Evolutionary conservation across 148 eudicot species (phyloP).

Genomic region (Rhododendron ovatum): DNA sequence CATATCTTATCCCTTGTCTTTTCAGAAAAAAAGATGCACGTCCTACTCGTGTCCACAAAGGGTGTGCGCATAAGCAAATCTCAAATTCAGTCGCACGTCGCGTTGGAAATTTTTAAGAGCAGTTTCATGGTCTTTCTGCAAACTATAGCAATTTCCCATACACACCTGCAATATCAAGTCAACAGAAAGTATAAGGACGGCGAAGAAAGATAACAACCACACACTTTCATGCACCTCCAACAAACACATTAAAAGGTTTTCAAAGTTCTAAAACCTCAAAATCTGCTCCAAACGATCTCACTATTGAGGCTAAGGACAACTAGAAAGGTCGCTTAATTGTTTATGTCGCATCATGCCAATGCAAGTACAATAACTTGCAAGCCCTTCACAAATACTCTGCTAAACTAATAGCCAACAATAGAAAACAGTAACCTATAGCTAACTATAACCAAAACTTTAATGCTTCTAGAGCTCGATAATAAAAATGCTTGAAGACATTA

Average conservation of each 20-base stretch:
- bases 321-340: background rate
- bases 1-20: background rate
- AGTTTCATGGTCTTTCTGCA: constrained; percentile 96
- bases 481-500: background rate
- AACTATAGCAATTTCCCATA: constrained; percentile 96
- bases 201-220: background rate
- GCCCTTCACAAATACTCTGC: background rate
- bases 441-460: background rate
- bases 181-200: constrained; percentile 6
- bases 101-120: constrained; percentile 93
- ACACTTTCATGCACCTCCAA: background rate
- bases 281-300: background rate
- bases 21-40: background rate
- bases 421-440: background rate
- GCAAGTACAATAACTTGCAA: background rate
- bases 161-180: constrained; percentile 64
- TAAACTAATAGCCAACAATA: background rate
- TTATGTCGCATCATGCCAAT: background rate
- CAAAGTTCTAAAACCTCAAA: background rate
- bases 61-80: constrained; percentile 89
- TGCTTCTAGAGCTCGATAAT: background rate
- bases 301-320: background rate
- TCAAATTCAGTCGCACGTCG: constrained; percentile 72
- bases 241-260: background rate
- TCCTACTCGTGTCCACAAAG: constrained; percentile 95